Base-by-base conservation (phyloP, 768 basidiomycete genomes). In the Cyathus striatus region DNA sequence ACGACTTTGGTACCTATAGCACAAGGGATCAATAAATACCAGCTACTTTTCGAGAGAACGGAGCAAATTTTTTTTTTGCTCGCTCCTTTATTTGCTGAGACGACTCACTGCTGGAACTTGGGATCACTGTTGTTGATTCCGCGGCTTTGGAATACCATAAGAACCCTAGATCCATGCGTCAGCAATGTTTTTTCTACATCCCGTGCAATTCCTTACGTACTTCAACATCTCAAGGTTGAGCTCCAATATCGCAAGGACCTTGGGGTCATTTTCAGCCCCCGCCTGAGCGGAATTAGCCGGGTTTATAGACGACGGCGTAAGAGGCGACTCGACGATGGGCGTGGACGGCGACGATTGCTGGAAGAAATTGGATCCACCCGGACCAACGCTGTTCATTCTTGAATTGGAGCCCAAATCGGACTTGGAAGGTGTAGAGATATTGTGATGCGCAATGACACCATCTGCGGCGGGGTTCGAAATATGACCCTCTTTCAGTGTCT, bases 171-270 rank as follows among this genome's bases (percentile, higher is more conserved):
- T 44, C 39, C 44, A 42, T 39, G n/a, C 37, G 45, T 33, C 6
- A 27, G 26, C 12, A 27, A 30, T 14, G 33, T n/a, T n/a, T n/a
- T n/a, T n/a, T n/a, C n/a, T 32, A 39, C 17, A 27, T 40, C 18
- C 33, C 1, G 23, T 38, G 20, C 20, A 44, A 20, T 22, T 7
- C 36, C 23, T 42, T 18, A 40, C 21, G 26, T 43, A 89, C 87
- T 75, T 82, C 45, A 89, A 60, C 30, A 90, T 62, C 47, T 88
- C 85, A 1, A 70, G 61, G 49, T 89, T 89, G 24, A 89, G 64
- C 43, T 85, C 80, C 33, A 90, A 59, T 34, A 89, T 71, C 7
- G 73, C 62, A 26, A 70, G 64, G 26, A 81, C 81, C 61, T 83
- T 87, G 23, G 75, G 57, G 46, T 73, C 68, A 61, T 62, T 6